phyloP scores from a whole-genome alignment of 345 rosid species.

The Aethionema arabicum region DNA sequence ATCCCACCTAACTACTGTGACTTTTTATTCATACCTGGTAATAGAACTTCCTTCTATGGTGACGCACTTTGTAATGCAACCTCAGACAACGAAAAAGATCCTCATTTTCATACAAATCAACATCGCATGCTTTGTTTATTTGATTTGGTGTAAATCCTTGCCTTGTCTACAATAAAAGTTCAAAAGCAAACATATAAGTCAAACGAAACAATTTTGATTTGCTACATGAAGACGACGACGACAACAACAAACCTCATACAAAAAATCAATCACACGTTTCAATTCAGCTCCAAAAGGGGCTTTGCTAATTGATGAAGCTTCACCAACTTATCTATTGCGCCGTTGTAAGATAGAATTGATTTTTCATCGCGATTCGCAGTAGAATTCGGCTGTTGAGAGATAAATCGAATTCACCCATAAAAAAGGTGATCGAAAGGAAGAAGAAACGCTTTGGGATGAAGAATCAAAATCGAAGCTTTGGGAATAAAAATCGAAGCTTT shows the following conservation, averaged over 20 bases:
- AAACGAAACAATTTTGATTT: background rate
- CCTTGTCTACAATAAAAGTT: constrained; percentile 51
- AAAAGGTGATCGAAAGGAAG: no score
- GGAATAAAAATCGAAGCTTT: no score
- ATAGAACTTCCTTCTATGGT: constrained; percentile 73
- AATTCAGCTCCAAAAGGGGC: constrained; percentile 83
- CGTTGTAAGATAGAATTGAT: no score
- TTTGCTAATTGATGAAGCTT: constrained; percentile 43
- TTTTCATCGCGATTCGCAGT: no score
- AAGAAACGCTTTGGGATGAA: no score
- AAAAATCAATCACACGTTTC: constrained; percentile 78
- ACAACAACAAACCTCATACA: constrained; percentile 45
- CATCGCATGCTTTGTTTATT: constrained; percentile 69
- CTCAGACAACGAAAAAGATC: constrained; percentile 77
- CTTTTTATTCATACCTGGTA: constrained; percentile 60
- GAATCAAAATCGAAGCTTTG: no score
- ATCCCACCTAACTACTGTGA: constrained; percentile 6
- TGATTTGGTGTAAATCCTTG: constrained; percentile 69
- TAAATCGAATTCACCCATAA: no score
- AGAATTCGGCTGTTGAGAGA: no score
- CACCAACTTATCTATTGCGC: no score
- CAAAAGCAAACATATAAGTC: background rate
- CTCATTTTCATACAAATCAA: constrained; percentile 65
- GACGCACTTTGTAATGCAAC: constrained; percentile 67
- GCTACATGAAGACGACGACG: background rate